Evolutionary conservation across 257 asterid species (phyloP).

Genomic region (Gentiana straminea): DNA sequence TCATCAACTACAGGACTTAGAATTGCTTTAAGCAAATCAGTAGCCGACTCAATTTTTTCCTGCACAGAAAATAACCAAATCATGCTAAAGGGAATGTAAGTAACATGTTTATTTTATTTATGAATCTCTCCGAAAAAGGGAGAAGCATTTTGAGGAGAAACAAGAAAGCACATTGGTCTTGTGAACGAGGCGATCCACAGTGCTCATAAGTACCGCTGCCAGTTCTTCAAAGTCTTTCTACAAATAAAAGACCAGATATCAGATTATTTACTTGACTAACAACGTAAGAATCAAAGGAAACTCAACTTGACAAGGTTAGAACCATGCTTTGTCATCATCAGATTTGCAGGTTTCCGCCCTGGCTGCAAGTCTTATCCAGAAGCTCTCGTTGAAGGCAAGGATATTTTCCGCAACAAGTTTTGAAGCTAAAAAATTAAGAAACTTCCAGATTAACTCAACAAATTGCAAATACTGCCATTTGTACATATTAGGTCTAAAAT

Average conservation of each 20-base stretch:
- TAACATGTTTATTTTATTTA: neutral
- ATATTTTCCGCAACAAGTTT: slow-evolving; percentile 83
- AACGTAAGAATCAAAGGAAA: slow-evolving; percentile 7
- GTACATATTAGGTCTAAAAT: neutral
- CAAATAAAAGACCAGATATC: slow-evolving; percentile 13
- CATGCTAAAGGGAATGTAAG: slow-evolving; percentile 7
- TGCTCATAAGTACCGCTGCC: slow-evolving; percentile 61
- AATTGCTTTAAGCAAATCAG: slow-evolving; percentile 83
- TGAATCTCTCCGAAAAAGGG: neutral
- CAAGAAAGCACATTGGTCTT: slow-evolving; percentile 54
- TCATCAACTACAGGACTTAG: slow-evolving; percentile 59
- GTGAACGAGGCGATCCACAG: slow-evolving; percentile 76
- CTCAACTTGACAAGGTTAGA: slow-evolving; percentile 21
- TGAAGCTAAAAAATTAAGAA: slow-evolving; percentile 46
- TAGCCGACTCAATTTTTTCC: slow-evolving; percentile 86
- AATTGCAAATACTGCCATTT: neutral
- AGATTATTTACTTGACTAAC: slow-evolving; percentile 12
- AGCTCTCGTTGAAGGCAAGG: slow-evolving; percentile 83
- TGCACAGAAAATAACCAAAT: slow-evolving; percentile 16
- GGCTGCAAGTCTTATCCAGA: slow-evolving; percentile 92
- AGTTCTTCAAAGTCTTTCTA: slow-evolving; percentile 93
- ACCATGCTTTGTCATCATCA: slow-evolving; percentile 84
- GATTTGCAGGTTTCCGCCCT: slow-evolving; percentile 90
- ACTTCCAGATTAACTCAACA: slow-evolving; percentile 2
- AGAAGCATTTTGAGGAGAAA: slow-evolving; percentile 7